A percentile compares a stretch with the other conserved stretches of the same genome.
phyloP scores from a whole-genome alignment of 805 yeast genomes.

The Metschnikowia noctiluminum region DNA sequence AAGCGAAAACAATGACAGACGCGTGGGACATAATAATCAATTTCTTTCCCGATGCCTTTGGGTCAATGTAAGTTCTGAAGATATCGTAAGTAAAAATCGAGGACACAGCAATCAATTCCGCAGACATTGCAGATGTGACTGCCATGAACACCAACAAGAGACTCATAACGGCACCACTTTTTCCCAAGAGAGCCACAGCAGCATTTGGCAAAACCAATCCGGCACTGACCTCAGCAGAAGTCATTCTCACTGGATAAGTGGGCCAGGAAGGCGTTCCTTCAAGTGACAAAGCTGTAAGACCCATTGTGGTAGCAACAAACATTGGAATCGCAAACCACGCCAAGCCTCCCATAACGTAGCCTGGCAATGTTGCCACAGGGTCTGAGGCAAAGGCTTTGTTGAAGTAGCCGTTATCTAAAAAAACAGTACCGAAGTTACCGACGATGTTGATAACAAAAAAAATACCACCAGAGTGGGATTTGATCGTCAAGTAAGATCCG shows the following conservation, averaged over 20 bases:
- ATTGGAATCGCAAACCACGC: slow-evolving; percentile 92
- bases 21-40: slow-evolving; percentile 67
- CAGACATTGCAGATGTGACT: slow-evolving; percentile 87
- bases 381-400: slow-evolving; percentile 84
- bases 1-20: slow-evolving; percentile 55
- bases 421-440: slow-evolving; percentile 88
- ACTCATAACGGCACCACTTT: slow-evolving; percentile 83
- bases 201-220: slow-evolving; percentile 79
- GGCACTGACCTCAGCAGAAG: slow-evolving; percentile 68
- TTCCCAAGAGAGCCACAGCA: slow-evolving; percentile 81
- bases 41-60: slow-evolving; percentile 70
- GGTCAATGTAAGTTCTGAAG: slow-evolving; percentile 76
- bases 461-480: slow-evolving; percentile 80
- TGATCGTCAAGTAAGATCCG: slow-evolving; percentile 87
- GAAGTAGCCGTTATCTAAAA: slow-evolving; percentile 84
- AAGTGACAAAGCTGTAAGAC: slow-evolving; percentile 75
- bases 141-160: slow-evolving; percentile 84
- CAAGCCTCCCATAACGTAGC: slow-evolving; percentile 82
- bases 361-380: slow-evolving; percentile 82
- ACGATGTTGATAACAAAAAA: slow-evolving; percentile 83
- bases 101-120: slow-evolving; percentile 85
- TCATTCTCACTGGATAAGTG: slow-evolving; percentile 66
- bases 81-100: slow-evolving; percentile 84
- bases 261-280: slow-evolving; percentile 74
- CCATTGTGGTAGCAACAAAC: slow-evolving; percentile 79